Evolutionary conservation across 2,329 filamentous ascomycete species (phyloP).

Genomic region (Talaromyces islandicus): DNA sequence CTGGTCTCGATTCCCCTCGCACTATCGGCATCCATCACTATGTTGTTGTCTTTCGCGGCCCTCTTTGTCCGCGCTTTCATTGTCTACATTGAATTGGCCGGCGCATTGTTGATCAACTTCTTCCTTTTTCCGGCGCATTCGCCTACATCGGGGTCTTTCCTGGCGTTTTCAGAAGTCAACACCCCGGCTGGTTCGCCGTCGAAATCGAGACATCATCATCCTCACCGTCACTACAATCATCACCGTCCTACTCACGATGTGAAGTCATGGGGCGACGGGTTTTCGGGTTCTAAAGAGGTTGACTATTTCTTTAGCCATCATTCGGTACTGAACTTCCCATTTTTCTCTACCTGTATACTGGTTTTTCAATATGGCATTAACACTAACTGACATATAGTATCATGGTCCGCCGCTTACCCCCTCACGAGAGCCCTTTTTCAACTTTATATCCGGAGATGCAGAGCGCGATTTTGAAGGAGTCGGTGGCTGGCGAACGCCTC

Average conservation of each 20-base stretch:
- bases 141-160: slow-evolving; percentile 4
- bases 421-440: slow-evolving; percentile 17
- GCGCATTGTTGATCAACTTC: slow-evolving; percentile 46
- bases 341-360: not conserved
- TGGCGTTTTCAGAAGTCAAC: slow-evolving; percentile 7
- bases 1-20: slow-evolving; percentile 59
- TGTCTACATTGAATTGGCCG: slow-evolving; percentile 58
- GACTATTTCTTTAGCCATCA: not conserved
- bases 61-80: slow-evolving; percentile 56
- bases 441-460: slow-evolving; percentile 26
- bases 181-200: not conserved
- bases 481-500: slow-evolving; percentile 32
- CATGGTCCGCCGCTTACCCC: not conserved
- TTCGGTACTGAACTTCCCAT: not conserved
- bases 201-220: not conserved
- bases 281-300: slow-evolving; percentile 2
- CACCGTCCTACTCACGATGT: not conserved
- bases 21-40: slow-evolving; percentile 58
- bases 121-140: slow-evolving; percentile 9
- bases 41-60: slow-evolving; percentile 55
- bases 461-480: slow-evolving; percentile 40
- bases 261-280: not conserved
- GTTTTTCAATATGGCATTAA: not conserved
- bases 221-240: not conserved
- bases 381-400: slow-evolving; percentile 2